These are phyloP conservation scores for Gloeophyllum trabeum DNA, from an alignment of 768 basidiomycete species.

Conservation along the genomic window DNA sequence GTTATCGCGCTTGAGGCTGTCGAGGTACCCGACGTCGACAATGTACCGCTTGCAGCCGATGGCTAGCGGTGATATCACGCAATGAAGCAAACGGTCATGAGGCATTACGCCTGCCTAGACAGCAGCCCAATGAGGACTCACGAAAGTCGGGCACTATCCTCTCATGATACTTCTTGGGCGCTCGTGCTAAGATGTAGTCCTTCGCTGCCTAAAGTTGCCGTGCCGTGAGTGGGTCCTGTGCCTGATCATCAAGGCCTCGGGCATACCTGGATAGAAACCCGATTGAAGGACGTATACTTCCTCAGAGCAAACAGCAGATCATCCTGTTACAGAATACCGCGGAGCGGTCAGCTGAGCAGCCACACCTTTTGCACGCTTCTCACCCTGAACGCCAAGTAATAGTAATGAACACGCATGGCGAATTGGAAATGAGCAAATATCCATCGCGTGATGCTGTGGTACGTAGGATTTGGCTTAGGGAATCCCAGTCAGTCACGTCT, in stretches of 20 bases:
- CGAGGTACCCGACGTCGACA: slow-evolving; percentile 46
- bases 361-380: no score
- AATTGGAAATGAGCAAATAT: slow-evolving; percentile 42
- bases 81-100: background rate
- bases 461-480: no score
- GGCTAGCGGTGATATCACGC: slow-evolving; percentile 17
- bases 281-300: no score
- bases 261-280: no score
- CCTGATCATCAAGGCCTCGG: no score
- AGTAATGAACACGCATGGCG: slow-evolving; percentile 34
- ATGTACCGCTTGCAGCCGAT: slow-evolving; percentile 58
- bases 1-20: slow-evolving; percentile 39
- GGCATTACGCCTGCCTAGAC: background rate
- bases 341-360: no score
- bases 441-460: no score
- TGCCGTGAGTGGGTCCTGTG: no score
- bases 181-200: slow-evolving; percentile 32
- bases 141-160: slow-evolving; percentile 41
- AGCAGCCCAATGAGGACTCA: slow-evolving; percentile 15
- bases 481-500: no score
- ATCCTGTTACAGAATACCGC: no score
- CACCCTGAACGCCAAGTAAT: slow-evolving; percentile 35
- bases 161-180: slow-evolving; percentile 35
- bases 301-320: no score
- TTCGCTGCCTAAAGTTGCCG: slow-evolving; percentile 22